A percentile compares a stretch with the other conserved stretches of the same genome.
Evolutionary conservation across 2,329 filamentous ascomycete genomes (phyloP).

Genomic region (Aurifilum marmelostoma): DNA sequence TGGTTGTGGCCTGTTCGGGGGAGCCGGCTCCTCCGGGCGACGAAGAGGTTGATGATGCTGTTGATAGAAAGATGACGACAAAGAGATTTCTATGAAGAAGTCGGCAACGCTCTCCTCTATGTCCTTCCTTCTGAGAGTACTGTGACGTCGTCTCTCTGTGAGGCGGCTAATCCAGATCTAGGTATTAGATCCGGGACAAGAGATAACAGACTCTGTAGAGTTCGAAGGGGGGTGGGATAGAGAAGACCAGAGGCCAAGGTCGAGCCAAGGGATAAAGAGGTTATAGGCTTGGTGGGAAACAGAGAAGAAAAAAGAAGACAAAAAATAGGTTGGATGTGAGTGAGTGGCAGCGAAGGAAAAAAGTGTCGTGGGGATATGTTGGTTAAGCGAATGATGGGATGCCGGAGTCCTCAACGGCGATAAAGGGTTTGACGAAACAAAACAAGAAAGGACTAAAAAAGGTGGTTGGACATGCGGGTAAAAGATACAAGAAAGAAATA

Average conservation of each 20-base stretch:
- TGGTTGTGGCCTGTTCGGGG: conserved; percentile 8
- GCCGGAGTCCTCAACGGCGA: conserved; percentile 21
- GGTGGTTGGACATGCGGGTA: conserved; percentile 12
- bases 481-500: not conserved
- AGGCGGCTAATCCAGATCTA: not conserved
- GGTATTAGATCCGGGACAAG: not conserved
- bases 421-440: conserved; percentile 8
- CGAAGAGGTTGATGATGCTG: not conserved
- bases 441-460: conserved; percentile 13
- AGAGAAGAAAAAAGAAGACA: not conserved
- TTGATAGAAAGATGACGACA: not conserved
- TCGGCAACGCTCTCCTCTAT: not conserved
- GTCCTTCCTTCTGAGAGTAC: not conserved
- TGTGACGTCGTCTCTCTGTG: conserved; percentile 11
- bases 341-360: conserved; percentile 18
- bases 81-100: not conserved
- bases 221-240: not conserved
- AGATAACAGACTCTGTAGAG: not conserved
- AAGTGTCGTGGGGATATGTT: not conserved
- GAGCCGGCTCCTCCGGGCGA: conserved; percentile 25
- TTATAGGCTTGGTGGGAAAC: not conserved
- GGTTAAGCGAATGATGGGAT: conserved; percentile 16
- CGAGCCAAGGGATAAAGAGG: not conserved
- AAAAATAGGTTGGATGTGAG: not conserved
- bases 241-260: not conserved